phyloP scores from a whole-genome alignment of 2,329 filamentous ascomycete genomes.

The Colletotrichum sp. region DNA sequence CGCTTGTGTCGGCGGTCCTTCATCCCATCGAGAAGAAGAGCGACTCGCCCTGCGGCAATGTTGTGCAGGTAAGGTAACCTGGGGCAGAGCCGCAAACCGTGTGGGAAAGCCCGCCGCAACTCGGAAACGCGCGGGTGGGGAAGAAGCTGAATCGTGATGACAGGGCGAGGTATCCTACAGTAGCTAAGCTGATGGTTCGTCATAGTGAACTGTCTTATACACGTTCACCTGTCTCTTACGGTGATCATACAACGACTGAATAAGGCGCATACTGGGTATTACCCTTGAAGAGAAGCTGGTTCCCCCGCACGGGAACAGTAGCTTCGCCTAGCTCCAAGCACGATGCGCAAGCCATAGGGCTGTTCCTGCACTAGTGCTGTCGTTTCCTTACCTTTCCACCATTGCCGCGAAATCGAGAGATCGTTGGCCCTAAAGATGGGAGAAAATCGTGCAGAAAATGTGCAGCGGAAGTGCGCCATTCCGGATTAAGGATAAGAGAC shows the following conservation, averaged over 20 bases:
- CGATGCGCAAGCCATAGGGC: not conserved
- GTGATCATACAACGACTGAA: not conserved
- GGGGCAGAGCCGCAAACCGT: not conserved
- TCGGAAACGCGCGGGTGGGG: not conserved
- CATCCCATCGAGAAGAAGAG: not conserved
- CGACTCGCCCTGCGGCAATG: not conserved
- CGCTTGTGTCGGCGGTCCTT: not conserved
- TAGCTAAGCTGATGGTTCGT: not conserved
- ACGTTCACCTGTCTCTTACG: not conserved
- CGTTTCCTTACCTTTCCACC: not conserved
- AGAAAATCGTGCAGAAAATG: not conserved
- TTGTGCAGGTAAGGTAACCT: not conserved
- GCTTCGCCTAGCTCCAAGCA: not conserved
- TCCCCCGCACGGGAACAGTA: not conserved
- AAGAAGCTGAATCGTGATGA: not conserved
- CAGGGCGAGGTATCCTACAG: not conserved
- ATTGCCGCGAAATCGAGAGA: not conserved
- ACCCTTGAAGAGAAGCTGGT: not conserved
- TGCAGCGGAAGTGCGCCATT: not conserved
- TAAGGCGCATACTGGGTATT: not conserved
- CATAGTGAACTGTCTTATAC: not conserved
- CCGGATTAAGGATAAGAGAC: not conserved
- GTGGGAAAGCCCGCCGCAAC: not conserved
- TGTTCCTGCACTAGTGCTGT: not conserved
- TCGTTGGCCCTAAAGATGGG: not conserved